Percentiles rank a stretch among this genome's conserved stretches.
Evolutionary conservation across 31 red algal genomes (phyloP).

Genomic region (Porphyra umbilicalis): DNA sequence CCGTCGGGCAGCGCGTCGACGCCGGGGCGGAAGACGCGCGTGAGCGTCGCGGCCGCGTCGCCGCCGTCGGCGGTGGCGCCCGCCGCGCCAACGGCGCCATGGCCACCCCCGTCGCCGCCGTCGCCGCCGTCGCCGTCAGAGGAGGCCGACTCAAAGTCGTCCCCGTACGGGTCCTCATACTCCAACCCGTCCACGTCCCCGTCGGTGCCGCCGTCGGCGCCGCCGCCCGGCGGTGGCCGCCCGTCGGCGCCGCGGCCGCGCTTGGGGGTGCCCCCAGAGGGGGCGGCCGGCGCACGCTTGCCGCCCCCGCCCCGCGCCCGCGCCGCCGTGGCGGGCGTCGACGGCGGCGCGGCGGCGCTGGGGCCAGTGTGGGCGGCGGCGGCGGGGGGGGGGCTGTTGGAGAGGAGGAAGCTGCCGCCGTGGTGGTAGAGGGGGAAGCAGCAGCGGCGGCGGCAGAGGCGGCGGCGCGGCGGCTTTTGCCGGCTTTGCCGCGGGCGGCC

Average conservation of each 20-base stretch:
- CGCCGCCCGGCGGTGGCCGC: not conserved
- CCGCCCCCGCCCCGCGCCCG: not conserved
- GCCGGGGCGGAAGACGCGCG: conserved; percentile 42
- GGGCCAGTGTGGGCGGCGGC: too few species aligned
- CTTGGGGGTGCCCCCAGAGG: not conserved
- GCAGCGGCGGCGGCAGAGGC: not conserved
- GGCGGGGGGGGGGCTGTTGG: too few species aligned
- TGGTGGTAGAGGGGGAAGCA: not conserved
- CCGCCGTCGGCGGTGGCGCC: not conserved
- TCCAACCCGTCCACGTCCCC: conserved; percentile 15
- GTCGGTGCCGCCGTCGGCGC: too few species aligned
- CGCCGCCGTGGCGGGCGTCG: not conserved
- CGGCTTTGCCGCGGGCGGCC: not conserved
- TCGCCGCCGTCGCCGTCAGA: not conserved
- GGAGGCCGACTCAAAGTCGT: conserved; percentile 36
- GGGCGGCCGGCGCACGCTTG: too few species aligned
- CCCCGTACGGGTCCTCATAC: conserved; percentile 58
- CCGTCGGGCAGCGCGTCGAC: conserved; percentile 30
- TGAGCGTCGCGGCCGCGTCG: not conserved
- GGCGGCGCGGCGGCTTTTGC: not conserved
- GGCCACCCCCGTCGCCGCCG: not conserved
- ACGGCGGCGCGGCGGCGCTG: not conserved
- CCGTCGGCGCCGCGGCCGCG: not conserved
- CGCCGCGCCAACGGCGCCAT: not conserved
- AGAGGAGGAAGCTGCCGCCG: not conserved